A percentile compares a stretch with the other conserved stretches of the same genome.
These are phyloP conservation scores for Solanum corneliomulleri DNA, from an alignment of 257 asterid genomes.

Conservation along the genomic window DNA sequence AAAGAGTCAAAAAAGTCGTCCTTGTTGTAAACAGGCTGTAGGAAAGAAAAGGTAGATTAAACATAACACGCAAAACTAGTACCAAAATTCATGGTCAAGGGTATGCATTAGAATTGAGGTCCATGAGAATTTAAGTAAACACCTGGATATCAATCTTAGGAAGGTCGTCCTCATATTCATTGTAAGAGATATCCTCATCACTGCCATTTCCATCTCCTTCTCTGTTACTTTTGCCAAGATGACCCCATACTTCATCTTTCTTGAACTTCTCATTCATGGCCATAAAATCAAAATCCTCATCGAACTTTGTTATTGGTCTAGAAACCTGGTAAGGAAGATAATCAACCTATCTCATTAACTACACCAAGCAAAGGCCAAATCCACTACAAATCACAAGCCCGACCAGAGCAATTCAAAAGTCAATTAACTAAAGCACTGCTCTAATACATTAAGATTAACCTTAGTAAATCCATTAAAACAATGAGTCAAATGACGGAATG, in stretches of 20 bases:
- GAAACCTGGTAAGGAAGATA: conserved; percentile 26
- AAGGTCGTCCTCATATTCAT: conserved; percentile 42
- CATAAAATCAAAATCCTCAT: conserved; percentile 87
- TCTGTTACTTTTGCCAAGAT: conserved; percentile 71
- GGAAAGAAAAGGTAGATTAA: not conserved
- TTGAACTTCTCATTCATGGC: conserved; percentile 99
- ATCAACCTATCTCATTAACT: not conserved
- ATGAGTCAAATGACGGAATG: not conserved
- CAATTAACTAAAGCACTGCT: not conserved
- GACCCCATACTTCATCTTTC: conserved; percentile 98
- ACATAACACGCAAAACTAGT: not conserved
- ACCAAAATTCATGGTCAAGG: not conserved
- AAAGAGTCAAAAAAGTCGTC: conserved; percentile 87
- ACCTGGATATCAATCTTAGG: conserved; percentile 65
- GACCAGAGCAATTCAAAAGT: not conserved
- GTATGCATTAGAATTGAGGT: not conserved
- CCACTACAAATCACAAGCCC: not conserved
- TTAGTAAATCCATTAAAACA: not conserved
- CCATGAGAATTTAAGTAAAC: not conserved
- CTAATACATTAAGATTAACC: not conserved
- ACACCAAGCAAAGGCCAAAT: not conserved
- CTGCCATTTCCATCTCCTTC: conserved; percentile 48
- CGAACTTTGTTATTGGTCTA: conserved; percentile 55
- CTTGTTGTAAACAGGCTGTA: conserved; percentile 77
- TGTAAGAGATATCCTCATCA: conserved; percentile 41